Conservation (phyloP, 176 grass and related monocot species). For the Musa schizocarpa region DNA sequence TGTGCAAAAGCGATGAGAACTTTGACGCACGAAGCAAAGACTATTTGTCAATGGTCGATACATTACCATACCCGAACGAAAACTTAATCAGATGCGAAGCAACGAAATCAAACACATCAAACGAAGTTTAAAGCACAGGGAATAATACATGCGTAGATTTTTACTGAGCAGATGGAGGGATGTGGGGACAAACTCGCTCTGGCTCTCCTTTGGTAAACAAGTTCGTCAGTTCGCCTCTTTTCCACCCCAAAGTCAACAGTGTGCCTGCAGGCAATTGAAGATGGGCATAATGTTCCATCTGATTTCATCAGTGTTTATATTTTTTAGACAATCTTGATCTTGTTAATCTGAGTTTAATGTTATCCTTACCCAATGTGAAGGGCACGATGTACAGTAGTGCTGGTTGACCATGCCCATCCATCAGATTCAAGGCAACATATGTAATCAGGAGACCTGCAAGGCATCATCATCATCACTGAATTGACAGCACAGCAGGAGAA, state of each 20-base stretch:
- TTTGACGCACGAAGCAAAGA: too few relatives aligned
- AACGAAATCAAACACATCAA: too few relatives aligned
- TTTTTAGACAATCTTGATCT: too few relatives aligned
- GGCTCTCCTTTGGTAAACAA: conserved; percentile 72
- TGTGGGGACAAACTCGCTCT: conserved; percentile 58
- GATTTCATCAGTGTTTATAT: background rate
- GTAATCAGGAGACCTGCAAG: conserved; percentile 68
- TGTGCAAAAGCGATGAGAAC: too few relatives aligned
- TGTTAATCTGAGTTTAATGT: too few relatives aligned
- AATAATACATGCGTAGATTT: background rate
- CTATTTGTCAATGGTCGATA: too few relatives aligned
- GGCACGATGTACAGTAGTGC: conserved; percentile 92
- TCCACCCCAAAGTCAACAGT: conserved; percentile 49
- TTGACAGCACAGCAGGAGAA: background rate
- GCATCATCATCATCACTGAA: background rate
- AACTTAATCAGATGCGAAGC: too few relatives aligned
- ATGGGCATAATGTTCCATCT: background rate
- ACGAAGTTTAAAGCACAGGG: background rate
- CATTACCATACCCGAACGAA: too few relatives aligned
- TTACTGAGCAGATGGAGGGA: background rate
- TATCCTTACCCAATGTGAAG: conserved; percentile 70
- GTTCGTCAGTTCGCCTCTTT: conserved; percentile 67
- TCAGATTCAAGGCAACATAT: conserved; percentile 86
- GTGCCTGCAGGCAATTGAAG: conserved; percentile 35
- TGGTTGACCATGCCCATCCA: conserved; percentile 89